These are phyloP conservation scores for Oldenlandia corymbosa DNA, from an alignment of 257 asterid species.

Conservation along the genomic window DNA sequence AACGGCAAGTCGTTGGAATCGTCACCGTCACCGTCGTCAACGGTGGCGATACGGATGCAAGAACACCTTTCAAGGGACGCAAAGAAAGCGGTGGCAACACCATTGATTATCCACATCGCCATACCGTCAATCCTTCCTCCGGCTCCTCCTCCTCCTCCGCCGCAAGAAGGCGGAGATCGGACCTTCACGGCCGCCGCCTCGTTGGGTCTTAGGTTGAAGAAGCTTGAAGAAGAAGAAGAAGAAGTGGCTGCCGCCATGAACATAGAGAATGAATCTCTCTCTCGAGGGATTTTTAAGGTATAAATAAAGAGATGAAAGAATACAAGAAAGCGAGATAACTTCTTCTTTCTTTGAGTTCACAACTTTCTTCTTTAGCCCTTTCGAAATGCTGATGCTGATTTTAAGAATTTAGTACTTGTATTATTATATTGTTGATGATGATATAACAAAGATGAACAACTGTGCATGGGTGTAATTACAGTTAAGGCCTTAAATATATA, in stretches of 20 bases:
- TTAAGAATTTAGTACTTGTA: too few relatives aligned
- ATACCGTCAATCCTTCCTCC: slow-evolving; percentile 57
- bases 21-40: slow-evolving; percentile 64
- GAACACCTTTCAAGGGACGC: slow-evolving; percentile 78
- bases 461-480: too few relatives aligned
- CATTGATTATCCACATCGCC: slow-evolving; percentile 66
- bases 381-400: too few relatives aligned
- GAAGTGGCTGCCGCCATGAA: slow-evolving; percentile 39
- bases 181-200: slow-evolving; percentile 15
- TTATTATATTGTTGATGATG: too few relatives aligned
- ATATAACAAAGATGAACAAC: too few relatives aligned
- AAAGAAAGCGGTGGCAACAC: slow-evolving; percentile 62
- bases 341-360: too few relatives aligned
- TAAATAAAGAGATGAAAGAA: too few relatives aligned
- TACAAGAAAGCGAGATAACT: slow-evolving; percentile 7
- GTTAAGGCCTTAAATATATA: too few relatives aligned
- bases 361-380: too few relatives aligned
- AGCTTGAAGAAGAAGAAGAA: slow-evolving; percentile 19
- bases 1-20: slow-evolving; percentile 52
- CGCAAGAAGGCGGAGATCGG: slow-evolving; percentile 34
- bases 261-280: neutral
- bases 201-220: slow-evolving; percentile 21
- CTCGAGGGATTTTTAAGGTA: too few relatives aligned
- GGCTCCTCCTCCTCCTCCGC: slow-evolving; percentile 25
- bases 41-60: slow-evolving; percentile 62